Percentiles rank a stretch among this genome's conserved stretches.
Evolutionary conservation across 2,329 filamentous ascomycete species (phyloP).

Genomic region (Colletotrichum noveboracense): DNA sequence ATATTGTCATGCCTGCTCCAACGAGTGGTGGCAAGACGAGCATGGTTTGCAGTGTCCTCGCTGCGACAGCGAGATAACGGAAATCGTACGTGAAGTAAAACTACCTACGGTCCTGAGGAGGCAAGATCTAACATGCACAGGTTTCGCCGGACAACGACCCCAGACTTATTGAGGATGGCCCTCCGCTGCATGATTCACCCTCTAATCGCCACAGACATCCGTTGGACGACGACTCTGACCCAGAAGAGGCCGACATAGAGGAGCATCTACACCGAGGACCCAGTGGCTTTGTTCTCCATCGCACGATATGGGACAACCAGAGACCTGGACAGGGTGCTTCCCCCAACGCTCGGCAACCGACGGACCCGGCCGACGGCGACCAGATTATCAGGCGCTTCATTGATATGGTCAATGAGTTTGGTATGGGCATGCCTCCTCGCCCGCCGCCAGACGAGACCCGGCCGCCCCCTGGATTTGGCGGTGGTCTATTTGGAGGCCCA

Average conservation of each 20-base stretch:
- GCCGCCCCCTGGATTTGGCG: slow-evolving; percentile 22
- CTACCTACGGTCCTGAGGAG: background rate
- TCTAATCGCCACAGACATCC: slow-evolving; percentile 23
- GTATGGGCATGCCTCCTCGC: slow-evolving; percentile 21
- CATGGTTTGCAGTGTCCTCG: slow-evolving; percentile 73
- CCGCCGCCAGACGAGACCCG: slow-evolving; percentile 5
- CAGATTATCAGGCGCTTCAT: slow-evolving; percentile 48
- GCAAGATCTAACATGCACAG: slow-evolving; percentile 41
- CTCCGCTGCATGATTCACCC: slow-evolving; percentile 9
- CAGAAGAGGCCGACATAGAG: slow-evolving; percentile 64
- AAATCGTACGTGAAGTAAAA: slow-evolving; percentile 72
- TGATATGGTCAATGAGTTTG: slow-evolving; percentile 47
- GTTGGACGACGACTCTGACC: slow-evolving; percentile 54
- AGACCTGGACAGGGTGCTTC: background rate
- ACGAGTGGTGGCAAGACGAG: slow-evolving; percentile 82
- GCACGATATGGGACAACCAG: slow-evolving; percentile 32
- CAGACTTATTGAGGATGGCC: slow-evolving; percentile 43
- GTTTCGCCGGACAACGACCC: slow-evolving; percentile 67
- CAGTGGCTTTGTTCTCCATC: slow-evolving; percentile 45
- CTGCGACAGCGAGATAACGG: slow-evolving; percentile 81
- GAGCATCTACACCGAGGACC: slow-evolving; percentile 48
- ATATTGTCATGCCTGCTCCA: slow-evolving; percentile 81
- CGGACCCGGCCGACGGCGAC: slow-evolving; percentile 32
- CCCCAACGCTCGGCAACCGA: background rate
- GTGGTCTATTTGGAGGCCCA: slow-evolving; percentile 26